These are phyloP conservation scores for Verticillium dahliae DNA, from an alignment of 2,329 filamentous ascomycete genomes.

Conservation along the genomic window DNA sequence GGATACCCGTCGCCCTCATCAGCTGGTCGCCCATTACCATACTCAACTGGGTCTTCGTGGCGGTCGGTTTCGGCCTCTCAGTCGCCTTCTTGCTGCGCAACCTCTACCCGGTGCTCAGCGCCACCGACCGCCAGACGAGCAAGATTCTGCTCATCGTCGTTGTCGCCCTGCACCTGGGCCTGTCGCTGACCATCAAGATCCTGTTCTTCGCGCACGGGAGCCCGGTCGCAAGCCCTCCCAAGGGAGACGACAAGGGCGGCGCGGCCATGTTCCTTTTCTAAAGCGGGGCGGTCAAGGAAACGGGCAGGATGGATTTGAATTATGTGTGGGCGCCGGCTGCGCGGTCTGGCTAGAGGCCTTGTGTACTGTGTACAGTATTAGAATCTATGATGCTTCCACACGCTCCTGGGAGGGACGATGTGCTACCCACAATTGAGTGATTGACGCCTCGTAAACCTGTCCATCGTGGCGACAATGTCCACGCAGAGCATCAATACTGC, in stretches of 20 bases:
- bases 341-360: neutral
- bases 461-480: too few species aligned
- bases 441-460: neutral
- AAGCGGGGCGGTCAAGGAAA: neutral
- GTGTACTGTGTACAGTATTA: neutral
- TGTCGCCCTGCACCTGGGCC: constrained; percentile 76
- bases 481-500: too few species aligned
- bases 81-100: constrained; percentile 80
- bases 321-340: neutral
- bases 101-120: constrained; percentile 83
- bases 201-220: constrained; percentile 87
- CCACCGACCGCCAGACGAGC: constrained; percentile 86
- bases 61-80: constrained; percentile 75
- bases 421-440: neutral
- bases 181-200: constrained; percentile 91
- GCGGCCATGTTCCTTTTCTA: neutral
- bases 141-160: constrained; percentile 83
- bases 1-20: constrained; percentile 89
- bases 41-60: constrained; percentile 92
- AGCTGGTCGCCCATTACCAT: constrained; percentile 81
- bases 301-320: neutral
- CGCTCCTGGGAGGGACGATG: neutral
- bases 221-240: constrained; percentile 25
- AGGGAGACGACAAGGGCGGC: neutral
- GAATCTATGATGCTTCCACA: neutral